Evolutionary conservation across 1,284 basidiomycete genomes (phyloP).

Genomic region (Microbotryum intermedium): DNA sequence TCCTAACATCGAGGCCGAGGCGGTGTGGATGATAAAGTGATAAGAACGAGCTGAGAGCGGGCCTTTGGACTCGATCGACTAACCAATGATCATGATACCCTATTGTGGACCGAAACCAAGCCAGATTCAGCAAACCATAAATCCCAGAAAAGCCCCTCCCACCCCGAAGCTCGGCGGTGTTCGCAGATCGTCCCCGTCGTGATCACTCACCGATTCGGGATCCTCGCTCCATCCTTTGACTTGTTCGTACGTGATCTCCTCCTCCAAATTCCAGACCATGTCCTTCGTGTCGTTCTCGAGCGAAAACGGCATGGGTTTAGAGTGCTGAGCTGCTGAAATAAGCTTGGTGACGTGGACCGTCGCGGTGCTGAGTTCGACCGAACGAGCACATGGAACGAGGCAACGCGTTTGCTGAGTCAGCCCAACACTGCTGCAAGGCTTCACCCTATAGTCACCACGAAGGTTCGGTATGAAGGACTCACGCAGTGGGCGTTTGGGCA

Average conservation of each 20-base stretch:
- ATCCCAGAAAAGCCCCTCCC: neutral
- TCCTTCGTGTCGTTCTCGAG: neutral
- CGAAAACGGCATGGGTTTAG: too few relatives aligned
- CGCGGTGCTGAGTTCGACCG: too few relatives aligned
- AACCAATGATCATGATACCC: neutral
- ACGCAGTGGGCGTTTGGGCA: too few relatives aligned
- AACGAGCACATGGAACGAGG: too few relatives aligned
- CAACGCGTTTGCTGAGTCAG: too few relatives aligned
- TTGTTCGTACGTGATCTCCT: neutral
- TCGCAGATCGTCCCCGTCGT: neutral
- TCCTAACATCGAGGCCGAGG: neutral
- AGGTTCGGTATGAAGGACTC: too few relatives aligned
- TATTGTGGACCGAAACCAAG: neutral
- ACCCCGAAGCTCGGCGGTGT: neutral
- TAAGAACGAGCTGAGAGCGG: too few relatives aligned
- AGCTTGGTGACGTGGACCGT: too few relatives aligned
- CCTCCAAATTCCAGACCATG: neutral
- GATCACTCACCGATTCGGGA: neutral
- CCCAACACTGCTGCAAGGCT: too few relatives aligned
- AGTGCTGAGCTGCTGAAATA: too few relatives aligned
- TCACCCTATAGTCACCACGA: too few relatives aligned
- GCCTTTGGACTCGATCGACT: neutral
- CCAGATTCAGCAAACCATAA: neutral
- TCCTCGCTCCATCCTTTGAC: neutral
- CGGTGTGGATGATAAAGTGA: too few relatives aligned